These are phyloP conservation scores for Polytolypa hystricis DNA, from an alignment of 2,329 filamentous ascomycete genomes.

Conservation along the genomic window DNA sequence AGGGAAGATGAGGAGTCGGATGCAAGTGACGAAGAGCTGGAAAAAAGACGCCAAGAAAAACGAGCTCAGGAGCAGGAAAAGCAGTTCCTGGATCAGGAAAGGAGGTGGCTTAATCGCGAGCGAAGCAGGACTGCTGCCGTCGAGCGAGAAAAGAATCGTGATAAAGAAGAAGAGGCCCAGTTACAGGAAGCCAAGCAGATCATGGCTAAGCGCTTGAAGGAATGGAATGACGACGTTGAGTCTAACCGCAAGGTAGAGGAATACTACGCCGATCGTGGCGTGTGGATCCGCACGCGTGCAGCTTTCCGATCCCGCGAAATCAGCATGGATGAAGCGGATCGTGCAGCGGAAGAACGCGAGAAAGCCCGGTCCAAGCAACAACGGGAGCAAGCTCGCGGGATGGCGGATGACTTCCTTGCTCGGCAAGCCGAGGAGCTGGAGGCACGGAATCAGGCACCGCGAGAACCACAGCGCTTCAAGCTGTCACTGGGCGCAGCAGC, in stretches of 20 bases:
- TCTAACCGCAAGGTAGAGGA: constrained; percentile 57
- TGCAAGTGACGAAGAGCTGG: constrained; percentile 76
- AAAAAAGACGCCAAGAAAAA: constrained; percentile 59
- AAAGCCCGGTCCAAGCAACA: constrained; percentile 56
- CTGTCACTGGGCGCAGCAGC: constrained; percentile 82
- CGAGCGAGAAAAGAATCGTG: constrained; percentile 71
- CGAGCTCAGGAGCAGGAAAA: constrained; percentile 67
- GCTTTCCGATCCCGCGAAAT: constrained; percentile 63
- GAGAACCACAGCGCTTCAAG: constrained; percentile 69
- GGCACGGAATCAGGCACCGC: constrained; percentile 31
- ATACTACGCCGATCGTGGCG: constrained; percentile 78
- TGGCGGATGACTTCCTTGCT: constrained; percentile 85
- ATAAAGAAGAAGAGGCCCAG: constrained; percentile 61
- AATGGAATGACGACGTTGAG: constrained; percentile 90
- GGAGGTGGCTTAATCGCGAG: constrained; percentile 84
- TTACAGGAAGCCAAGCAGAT: constrained; percentile 53
- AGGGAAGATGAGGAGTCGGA: constrained; percentile 72
- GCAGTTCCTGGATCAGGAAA: constrained; percentile 71
- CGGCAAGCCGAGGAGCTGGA: constrained; percentile 69
- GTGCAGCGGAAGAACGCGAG: constrained; percentile 66
- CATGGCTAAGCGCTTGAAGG: constrained; percentile 58
- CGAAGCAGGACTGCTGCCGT: constrained; percentile 71
- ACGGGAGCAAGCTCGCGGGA: constrained; percentile 65
- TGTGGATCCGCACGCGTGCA: constrained; percentile 74
- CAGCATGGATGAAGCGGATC: constrained; percentile 70